Evolutionary conservation across 805 yeast genomes (phyloP).

Genomic region (Candida railenensis): DNA sequence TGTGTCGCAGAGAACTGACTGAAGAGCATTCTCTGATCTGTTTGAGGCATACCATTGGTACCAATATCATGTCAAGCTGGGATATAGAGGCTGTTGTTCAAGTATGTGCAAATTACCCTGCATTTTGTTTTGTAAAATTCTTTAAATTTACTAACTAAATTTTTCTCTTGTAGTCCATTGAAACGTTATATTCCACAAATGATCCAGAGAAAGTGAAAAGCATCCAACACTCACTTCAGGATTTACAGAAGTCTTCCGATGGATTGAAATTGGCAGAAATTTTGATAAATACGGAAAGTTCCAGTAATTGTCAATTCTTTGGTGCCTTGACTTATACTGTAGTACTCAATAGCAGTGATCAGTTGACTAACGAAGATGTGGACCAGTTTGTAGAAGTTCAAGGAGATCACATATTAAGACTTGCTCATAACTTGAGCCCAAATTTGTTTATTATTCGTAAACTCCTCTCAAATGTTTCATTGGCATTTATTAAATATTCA

Average conservation of each 20-base stretch:
- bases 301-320: slow-evolving; percentile 60
- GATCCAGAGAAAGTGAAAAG: slow-evolving; percentile 36
- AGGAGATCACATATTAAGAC: not conserved
- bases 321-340: slow-evolving; percentile 83
- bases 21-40: no score
- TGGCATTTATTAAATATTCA: slow-evolving; percentile 43
- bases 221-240: slow-evolving; percentile 57
- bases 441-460: slow-evolving; percentile 51
- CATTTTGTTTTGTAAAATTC: not conserved
- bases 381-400: not conserved
- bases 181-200: slow-evolving; percentile 41
- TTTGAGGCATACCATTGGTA: no score
- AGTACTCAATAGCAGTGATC: slow-evolving; percentile 36
- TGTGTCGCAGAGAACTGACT: no score
- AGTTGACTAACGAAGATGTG: not conserved
- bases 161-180: slow-evolving; percentile 29
- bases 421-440: slow-evolving; percentile 4
- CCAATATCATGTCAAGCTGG: slow-evolving; percentile 1
- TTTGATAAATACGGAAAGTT: slow-evolving; percentile 38
- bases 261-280: slow-evolving; percentile 60
- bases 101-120: slow-evolving; percentile 11
- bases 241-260: slow-evolving; percentile 51
- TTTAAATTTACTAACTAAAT: slow-evolving; percentile 10
- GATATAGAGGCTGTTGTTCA: slow-evolving; percentile 9
- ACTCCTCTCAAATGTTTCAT: slow-evolving; percentile 53